Base-by-base conservation (phyloP, 192 early-diverging fungal species). In the Coemansia sp. region DNA sequence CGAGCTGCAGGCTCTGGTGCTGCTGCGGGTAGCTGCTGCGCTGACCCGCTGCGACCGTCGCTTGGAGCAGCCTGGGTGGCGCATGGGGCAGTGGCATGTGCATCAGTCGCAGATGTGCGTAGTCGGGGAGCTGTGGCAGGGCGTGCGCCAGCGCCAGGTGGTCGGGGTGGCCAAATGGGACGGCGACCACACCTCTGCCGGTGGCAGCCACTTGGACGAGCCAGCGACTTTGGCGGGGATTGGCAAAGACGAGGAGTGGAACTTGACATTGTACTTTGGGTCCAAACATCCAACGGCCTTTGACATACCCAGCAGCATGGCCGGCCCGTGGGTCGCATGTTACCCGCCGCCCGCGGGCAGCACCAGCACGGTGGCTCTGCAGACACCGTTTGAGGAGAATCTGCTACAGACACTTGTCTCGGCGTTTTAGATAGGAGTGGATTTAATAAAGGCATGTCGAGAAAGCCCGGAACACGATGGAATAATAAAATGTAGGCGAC, bases 31-130 rank as follows among this genome's bases (percentile, higher is more conserved):
- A 0, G 73, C 73, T 0, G 58, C 66, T 4, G 73, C 73, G 1
- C 28, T 76, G 26, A 62, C 73, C 6, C 43, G 73, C 36, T 40
- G 40, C 35, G 57, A 58, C 22, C 43, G 62, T 27, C 32, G 35
- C 30, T 46, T 55, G 20, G 55, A 42, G 34, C 47, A 51, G 0
- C 14, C 10, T 0, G 58, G 35, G 22, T 39, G 49, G 39, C 51
- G 51, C 4, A 25, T 67, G 60, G 73, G 73, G 4, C 67, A 54
- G 25, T 76, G 73, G 66, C 64, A 65, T 23, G 73, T 76, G 22
- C 73, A 76, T 32, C 73, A 76, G 73, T 64, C 73, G 51, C 73
- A 76, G 55, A 52, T 62, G 38, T 76, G 73, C 19, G 73, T 69
- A 5, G 62, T 76, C 0, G 73, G 73, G 50, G 73, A 76, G 55